Evolutionary conservation across 306 rosid species (phyloP).

Genomic region (Potentilla sterilis): DNA sequence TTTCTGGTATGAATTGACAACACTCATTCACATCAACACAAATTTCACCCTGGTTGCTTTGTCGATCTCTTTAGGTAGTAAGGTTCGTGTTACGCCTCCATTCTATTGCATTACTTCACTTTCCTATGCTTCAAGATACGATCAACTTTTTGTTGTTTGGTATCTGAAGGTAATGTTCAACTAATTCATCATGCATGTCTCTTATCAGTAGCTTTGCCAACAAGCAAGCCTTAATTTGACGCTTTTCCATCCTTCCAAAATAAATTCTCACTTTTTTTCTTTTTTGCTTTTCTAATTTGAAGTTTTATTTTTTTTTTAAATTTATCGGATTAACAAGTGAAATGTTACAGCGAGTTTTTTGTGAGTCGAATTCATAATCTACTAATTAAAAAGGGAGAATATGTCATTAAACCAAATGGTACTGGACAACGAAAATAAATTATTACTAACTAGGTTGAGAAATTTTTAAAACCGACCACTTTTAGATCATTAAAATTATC

Average conservation of each 20-base stretch:
- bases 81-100: background rate
- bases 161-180: background rate
- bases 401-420: no score
- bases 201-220: constrained; percentile 5
- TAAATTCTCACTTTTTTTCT: no score
- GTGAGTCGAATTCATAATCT: no score
- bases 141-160: background rate
- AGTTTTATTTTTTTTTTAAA: no score
- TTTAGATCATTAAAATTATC: no score
- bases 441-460: no score
- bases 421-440: no score
- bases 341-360: no score
- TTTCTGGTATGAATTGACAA: constrained; percentile 2
- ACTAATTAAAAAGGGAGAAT: no score
- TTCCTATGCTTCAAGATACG: background rate
- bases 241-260: background rate
- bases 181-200: constrained; percentile 18
- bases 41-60: constrained; percentile 12
- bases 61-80: background rate
- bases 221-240: constrained; percentile 1
- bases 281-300: no score
- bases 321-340: no score
- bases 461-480: no score
- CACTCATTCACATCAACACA: constrained; percentile 5
- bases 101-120: background rate